phyloP scores from a whole-genome alignment of 1,139 yeast species.

The Candida sanyaensis region DNA sequence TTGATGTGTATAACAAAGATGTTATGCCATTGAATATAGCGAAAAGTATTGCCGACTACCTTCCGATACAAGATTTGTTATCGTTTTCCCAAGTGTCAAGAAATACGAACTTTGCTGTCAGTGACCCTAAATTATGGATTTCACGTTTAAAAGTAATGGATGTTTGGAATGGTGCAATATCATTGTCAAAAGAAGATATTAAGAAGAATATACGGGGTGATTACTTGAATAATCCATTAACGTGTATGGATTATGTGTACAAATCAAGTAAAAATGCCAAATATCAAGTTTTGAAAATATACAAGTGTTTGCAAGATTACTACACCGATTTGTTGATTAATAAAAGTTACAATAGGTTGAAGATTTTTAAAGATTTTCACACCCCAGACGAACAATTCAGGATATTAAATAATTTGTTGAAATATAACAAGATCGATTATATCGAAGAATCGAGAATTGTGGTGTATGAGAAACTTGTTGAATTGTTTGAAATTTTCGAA shows the following conservation, averaged over 20 bases:
- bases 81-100: conserved; percentile 38
- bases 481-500: conserved; percentile 71
- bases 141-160: conserved; percentile 49
- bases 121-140: conserved; percentile 53
- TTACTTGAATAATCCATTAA: conserved; percentile 30
- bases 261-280: conserved; percentile 45
- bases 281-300: conserved; percentile 43
- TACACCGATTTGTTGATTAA: conserved; percentile 50
- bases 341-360: conserved; percentile 47
- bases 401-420: conserved; percentile 40
- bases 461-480: conserved; percentile 49
- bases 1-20: conserved; percentile 45
- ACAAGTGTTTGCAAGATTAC: conserved; percentile 44
- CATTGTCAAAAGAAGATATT: conserved; percentile 12
- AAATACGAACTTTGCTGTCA: conserved; percentile 39
- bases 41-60: conserved; percentile 32
- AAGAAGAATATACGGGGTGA: conserved; percentile 6
- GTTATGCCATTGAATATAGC: conserved; percentile 47
- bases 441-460: conserved; percentile 32
- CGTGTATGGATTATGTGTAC: conserved; percentile 41
- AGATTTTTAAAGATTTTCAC: conserved; percentile 47
- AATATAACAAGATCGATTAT: conserved; percentile 41
- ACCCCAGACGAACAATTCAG: conserved; percentile 53
- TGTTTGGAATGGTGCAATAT: conserved; percentile 39
- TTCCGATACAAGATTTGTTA: conserved; percentile 38